phyloP scores from a whole-genome alignment of 1,139 yeast genomes.

The Eremothecium gossypii region DNA sequence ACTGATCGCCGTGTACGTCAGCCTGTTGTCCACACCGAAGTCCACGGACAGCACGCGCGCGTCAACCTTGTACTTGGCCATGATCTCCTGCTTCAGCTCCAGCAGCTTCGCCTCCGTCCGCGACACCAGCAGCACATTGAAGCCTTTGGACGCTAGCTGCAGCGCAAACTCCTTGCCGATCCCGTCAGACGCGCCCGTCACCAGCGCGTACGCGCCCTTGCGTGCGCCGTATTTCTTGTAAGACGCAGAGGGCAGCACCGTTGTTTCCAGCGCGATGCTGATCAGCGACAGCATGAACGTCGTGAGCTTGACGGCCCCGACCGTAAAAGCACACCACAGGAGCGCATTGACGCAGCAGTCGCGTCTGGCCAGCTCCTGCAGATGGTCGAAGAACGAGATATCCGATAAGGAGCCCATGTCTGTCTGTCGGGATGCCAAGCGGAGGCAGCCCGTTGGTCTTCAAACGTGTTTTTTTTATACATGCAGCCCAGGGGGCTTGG shows the following conservation, averaged over 20 bases:
- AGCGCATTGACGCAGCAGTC: constrained; percentile 18
- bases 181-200: constrained; percentile 97
- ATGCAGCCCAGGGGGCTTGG: too few species aligned
- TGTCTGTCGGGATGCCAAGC: too few species aligned
- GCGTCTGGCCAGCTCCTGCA: background rate
- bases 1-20: constrained; percentile 47
- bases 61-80: constrained; percentile 47
- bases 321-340: constrained; percentile 33
- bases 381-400: background rate
- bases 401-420: too few species aligned
- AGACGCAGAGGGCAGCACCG: constrained; percentile 54
- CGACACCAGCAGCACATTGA: constrained; percentile 74
- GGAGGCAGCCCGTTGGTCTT: too few species aligned
- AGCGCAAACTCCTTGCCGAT: constrained; percentile 85
- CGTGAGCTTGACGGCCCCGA: constrained; percentile 45
- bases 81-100: constrained; percentile 54
- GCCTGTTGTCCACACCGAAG: constrained; percentile 40
- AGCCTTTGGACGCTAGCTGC: constrained; percentile 80
- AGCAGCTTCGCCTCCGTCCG: constrained; percentile 76
- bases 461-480: too few species aligned
- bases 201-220: constrained; percentile 48
- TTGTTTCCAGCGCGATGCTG: constrained; percentile 45
- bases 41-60: constrained; percentile 72
- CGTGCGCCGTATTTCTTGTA: constrained; percentile 64
- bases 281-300: constrained; percentile 35